Base-by-base conservation (phyloP, 2,329 filamentous ascomycete species). In the Aspergillus piperis region DNA sequence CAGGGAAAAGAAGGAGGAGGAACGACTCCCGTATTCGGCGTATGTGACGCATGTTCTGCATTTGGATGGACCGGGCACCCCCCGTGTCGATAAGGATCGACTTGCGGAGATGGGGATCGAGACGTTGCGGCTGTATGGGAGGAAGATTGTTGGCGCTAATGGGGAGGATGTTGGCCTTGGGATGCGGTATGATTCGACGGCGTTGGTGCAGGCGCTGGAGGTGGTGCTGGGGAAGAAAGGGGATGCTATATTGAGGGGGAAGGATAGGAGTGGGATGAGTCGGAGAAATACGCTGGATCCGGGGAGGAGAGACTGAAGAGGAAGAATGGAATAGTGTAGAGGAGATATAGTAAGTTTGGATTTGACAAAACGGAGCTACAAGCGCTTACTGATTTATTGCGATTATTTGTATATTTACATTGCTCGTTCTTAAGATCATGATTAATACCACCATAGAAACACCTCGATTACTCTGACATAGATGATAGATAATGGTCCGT, bases 41-140 rank as follows among this genome's bases (percentile, higher is more conserved):
- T 96, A 95, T 69, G 88, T 97, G 3, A 96, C 90, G 6, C 93
- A 97, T 72, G 75, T 97, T 13, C 82, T 97, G 6, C 90, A 96
- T 70, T 77, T 96, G 0, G 90, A 93, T 44, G 88, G 88, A 0
- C 83, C 86, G 0, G 84, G 84, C 0, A 87, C 88, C 21, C 93
- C 93, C 0, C 78, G 73, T 3, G 88, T 96, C 1, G 87, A 96
- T 67, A 86, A 82, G 53, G 83, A 83, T 5, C 83, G 82, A 57
- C 80, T 97, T 47, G 77, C 77, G 3, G 75, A 77, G 17, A 74
- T 92, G 64, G 92, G 92, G 0, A 91, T 98, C 42, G 89, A 92
- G 68, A 87, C 88, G 15, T 84, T 96, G 13, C 83, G 88, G 58
- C 80, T 96, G 0, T 94, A 95, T 72, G 92, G 92, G 2, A 84